phyloP scores from a whole-genome alignment of 805 yeast species.

The Isabelozyma heimii region DNA sequence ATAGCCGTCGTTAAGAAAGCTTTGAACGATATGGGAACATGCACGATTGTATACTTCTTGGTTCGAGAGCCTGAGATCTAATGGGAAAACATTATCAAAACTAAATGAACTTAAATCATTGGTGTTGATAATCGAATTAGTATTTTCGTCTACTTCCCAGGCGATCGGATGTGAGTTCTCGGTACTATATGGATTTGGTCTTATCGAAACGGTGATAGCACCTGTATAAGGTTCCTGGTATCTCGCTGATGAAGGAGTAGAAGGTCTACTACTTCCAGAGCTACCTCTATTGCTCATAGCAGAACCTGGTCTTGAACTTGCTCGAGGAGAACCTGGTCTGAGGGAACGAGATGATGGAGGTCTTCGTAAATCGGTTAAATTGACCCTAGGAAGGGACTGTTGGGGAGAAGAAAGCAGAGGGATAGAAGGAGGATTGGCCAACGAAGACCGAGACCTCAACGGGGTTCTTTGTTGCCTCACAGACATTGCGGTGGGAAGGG shows the following conservation, averaged over 20 bases:
- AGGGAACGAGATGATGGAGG: slow-evolving; percentile 27
- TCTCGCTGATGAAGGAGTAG: slow-evolving; percentile 27
- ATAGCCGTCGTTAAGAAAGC: slow-evolving; percentile 64
- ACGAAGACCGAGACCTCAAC: slow-evolving; percentile 23
- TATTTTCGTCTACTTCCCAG: slow-evolving; percentile 45
- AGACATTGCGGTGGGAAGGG: not conserved
- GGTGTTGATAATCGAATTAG: slow-evolving; percentile 40
- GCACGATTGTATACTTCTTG: slow-evolving; percentile 54
- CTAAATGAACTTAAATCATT: slow-evolving; percentile 61
- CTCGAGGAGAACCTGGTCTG: slow-evolving; percentile 31
- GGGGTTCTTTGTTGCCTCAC: slow-evolving; percentile 23
- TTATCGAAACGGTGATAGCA: slow-evolving; percentile 68
- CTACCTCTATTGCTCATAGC: slow-evolving; percentile 24
- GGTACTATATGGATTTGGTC: slow-evolving; percentile 64
- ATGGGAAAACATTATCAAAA: slow-evolving; percentile 78
- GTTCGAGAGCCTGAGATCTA: slow-evolving; percentile 45
- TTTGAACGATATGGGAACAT: slow-evolving; percentile 52
- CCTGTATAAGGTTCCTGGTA: slow-evolving; percentile 55
- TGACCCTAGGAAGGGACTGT: slow-evolving; percentile 15
- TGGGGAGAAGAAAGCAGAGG: slow-evolving; percentile 7
- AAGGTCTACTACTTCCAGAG: slow-evolving; percentile 25
- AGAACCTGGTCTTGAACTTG: slow-evolving; percentile 32
- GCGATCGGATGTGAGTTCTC: slow-evolving; percentile 29
- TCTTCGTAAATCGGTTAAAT: slow-evolving; percentile 21
- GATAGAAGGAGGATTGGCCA: slow-evolving; percentile 10